Percentiles rank a stretch among this genome's conserved stretches.
Evolutionary conservation across 2,329 filamentous ascomycete genomes (phyloP).

Genomic region (Colletotrichum australisinense): DNA sequence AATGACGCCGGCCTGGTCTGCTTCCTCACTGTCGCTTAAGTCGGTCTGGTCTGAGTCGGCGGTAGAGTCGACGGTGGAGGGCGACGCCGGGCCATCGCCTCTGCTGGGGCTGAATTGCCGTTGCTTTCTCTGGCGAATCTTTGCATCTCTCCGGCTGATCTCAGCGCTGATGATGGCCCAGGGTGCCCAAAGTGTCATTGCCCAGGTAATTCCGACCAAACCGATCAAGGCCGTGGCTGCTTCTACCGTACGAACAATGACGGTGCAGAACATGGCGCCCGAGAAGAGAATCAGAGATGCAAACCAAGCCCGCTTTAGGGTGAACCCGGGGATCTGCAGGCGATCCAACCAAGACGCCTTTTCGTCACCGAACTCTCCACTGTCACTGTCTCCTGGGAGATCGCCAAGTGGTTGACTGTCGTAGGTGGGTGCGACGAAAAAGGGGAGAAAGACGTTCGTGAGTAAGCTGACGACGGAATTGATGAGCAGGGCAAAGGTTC

Average conservation of each 20-base stretch:
- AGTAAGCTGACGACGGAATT: conserved; percentile 87
- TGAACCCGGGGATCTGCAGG: conserved; percentile 84
- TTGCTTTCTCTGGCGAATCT: conserved; percentile 53
- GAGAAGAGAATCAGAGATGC: conserved; percentile 87
- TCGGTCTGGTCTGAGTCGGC: conserved; percentile 27
- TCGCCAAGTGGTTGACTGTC: conserved; percentile 54
- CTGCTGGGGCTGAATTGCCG: conserved; percentile 37
- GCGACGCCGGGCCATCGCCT: conserved; percentile 22
- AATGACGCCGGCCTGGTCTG: conserved; percentile 88
- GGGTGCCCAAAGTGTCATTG: conserved; percentile 91
- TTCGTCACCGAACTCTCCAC: conserved; percentile 45
- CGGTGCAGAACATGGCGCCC: conserved; percentile 82
- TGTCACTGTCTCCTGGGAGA: conserved; percentile 46
- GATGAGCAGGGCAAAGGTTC: conserved; percentile 88
- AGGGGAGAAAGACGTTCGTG: conserved; percentile 85
- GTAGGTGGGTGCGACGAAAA: conserved; percentile 87
- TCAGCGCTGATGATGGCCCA: conserved; percentile 96
- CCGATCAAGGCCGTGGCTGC: conserved; percentile 83
- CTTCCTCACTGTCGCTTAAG: conserved; percentile 63
- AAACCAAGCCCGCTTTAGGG: conserved; percentile 89
- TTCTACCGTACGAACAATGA: conserved; percentile 78
- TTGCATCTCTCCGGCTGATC: conserved; percentile 83
- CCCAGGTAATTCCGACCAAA: conserved; percentile 90
- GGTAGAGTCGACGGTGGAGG: conserved; percentile 19
- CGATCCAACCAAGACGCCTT: conserved; percentile 63